Evolutionary conservation across 2,329 filamentous ascomycete species (phyloP).

Genomic region (Tolypocladium tundrense): DNA sequence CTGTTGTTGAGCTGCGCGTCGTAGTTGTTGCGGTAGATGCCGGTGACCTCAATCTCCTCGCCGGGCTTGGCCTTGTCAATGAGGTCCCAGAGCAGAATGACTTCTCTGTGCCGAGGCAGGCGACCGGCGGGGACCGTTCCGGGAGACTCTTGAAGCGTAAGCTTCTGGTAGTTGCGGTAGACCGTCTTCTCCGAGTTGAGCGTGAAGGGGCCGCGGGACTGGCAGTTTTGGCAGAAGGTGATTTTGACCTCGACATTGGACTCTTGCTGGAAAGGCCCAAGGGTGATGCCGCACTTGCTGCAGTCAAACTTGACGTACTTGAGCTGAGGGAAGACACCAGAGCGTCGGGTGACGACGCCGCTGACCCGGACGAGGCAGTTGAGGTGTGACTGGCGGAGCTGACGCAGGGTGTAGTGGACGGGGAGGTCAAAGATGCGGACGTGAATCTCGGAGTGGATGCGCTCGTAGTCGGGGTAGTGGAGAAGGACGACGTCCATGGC

Average conservation of each 20-base stretch:
- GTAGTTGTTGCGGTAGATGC: conserved; percentile 96
- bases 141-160: conserved; percentile 93
- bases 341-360: conserved; percentile 88
- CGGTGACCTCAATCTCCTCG: conserved; percentile 94
- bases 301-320: conserved; percentile 99
- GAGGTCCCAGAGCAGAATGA: conserved; percentile 91
- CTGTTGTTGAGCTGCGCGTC: conserved; percentile 97
- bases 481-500: conserved; percentile 94
- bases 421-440: conserved; percentile 93
- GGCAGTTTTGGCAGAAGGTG: conserved; percentile 91
- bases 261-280: conserved; percentile 96
- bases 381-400: conserved; percentile 87
- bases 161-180: conserved; percentile 96
- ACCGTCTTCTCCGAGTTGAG: conserved; percentile 96
- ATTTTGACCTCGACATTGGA: conserved; percentile 95
- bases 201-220: conserved; percentile 88
- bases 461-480: conserved; percentile 95
- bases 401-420: conserved; percentile 87
- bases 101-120: conserved; percentile 84
- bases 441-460: conserved; percentile 95
- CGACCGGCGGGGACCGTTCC: conserved; percentile 94
- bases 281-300: conserved; percentile 78
- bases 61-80: conserved; percentile 96
- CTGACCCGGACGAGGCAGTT: conserved; percentile 93
- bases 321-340: conserved; percentile 91